These are phyloP conservation scores for Calonectria hawksworthii DNA, from an alignment of 2,329 filamentous ascomycete genomes.

Conservation along the genomic window DNA sequence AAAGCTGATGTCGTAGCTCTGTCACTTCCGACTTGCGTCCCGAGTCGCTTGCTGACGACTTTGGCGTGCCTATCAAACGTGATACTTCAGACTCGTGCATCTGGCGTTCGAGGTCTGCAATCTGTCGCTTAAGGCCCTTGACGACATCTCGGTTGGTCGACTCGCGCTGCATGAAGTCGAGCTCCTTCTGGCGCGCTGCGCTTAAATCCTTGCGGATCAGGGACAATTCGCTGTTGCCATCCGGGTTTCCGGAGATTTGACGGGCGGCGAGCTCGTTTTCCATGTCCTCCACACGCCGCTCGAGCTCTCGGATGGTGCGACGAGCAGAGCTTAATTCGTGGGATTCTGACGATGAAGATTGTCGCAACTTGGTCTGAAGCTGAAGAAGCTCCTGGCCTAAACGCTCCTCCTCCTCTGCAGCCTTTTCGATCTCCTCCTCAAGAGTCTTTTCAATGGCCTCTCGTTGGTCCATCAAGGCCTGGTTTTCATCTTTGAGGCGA, in stretches of 20 bases:
- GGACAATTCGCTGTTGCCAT: constrained; percentile 69
- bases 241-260: constrained; percentile 51
- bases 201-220: constrained; percentile 74
- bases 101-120: constrained; percentile 76
- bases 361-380: constrained; percentile 61
- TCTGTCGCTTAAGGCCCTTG: constrained; percentile 74
- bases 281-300: constrained; percentile 70
- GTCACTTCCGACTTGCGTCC: constrained; percentile 69
- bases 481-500: constrained; percentile 75
- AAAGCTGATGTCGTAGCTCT: constrained; percentile 72
- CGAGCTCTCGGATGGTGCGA: constrained; percentile 75
- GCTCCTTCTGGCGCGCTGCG: constrained; percentile 75
- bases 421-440: constrained; percentile 76
- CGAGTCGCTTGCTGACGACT: constrained; percentile 64
- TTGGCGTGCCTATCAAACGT: constrained; percentile 60
- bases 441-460: constrained; percentile 73
- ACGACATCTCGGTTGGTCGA: constrained; percentile 72
- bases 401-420: constrained; percentile 75
- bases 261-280: constrained; percentile 58
- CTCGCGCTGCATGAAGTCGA: constrained; percentile 76
- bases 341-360: constrained; percentile 62
- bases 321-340: constrained; percentile 71
- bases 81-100: constrained; percentile 75
- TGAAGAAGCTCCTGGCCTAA: constrained; percentile 68
- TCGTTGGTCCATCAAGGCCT: constrained; percentile 67